Conservation (phyloP, 2,329 filamentous ascomycete species). For the Colletotrichum tropicicola region DNA sequence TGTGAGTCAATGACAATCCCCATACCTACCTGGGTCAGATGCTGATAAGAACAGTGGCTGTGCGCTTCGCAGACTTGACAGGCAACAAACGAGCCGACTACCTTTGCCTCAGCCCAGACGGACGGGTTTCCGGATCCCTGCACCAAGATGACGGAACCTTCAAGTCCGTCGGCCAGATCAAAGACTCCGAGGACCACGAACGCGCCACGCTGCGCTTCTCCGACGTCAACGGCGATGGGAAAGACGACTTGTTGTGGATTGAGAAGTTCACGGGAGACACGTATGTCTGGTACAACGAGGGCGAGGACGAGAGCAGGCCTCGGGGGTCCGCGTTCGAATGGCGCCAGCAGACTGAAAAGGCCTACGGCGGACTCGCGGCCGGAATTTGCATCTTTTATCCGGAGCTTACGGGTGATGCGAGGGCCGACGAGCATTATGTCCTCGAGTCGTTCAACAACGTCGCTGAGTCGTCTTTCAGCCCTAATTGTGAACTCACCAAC, state of each 20-base stretch:
- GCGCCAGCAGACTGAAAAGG: neutral
- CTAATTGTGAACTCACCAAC: no score
- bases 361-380: no score
- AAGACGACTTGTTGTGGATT: constrained; percentile 43
- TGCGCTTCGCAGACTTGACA: no score
- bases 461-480: no score
- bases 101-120: constrained; percentile 41
- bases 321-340: constrained; percentile 32
- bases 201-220: constrained; percentile 46
- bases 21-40: no score
- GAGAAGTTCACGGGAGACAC: constrained; percentile 45
- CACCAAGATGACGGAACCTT: constrained; percentile 32
- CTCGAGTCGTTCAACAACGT: no score
- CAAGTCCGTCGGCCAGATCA: constrained; percentile 38
- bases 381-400: no score
- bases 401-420: no score
- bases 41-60: no score
- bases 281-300: constrained; percentile 41
- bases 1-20: no score
- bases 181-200: constrained; percentile 38
- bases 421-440: no score
- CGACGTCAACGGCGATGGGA: constrained; percentile 48
- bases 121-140: constrained; percentile 35
- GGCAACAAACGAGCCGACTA: constrained; percentile 41
- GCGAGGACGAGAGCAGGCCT: constrained; percentile 29